phyloP scores from a whole-genome alignment of 257 asterid species.

The Lavandula angustifolia region DNA sequence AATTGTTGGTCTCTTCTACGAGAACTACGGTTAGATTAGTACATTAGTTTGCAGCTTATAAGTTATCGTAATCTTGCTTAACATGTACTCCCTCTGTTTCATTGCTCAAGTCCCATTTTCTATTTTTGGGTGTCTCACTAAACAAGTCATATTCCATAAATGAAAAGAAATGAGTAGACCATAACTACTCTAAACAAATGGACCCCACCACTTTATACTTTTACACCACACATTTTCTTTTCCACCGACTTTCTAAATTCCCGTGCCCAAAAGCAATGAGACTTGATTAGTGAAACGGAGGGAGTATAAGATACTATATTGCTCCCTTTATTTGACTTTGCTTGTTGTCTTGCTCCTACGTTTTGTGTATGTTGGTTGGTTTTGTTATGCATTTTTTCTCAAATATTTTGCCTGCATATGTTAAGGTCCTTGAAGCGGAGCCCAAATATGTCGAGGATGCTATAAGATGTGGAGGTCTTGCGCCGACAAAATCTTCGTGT shows the following conservation, averaged over 20 bases:
- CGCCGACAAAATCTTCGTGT: conserved; percentile 74
- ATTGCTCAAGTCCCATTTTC: too few species aligned
- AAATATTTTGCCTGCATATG: conserved; percentile 24
- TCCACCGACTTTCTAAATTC: too few species aligned
- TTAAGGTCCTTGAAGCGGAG: conserved; percentile 79
- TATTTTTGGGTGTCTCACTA: too few species aligned
- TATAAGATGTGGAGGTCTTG: conserved; percentile 90
- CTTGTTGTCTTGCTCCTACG: neutral
- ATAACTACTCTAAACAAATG: too few species aligned
- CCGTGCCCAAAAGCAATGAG: too few species aligned
- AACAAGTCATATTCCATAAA: too few species aligned
- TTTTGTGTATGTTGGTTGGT: neutral
- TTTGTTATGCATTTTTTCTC: neutral
- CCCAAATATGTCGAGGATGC: conserved; percentile 65
- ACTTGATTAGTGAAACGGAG: too few species aligned
- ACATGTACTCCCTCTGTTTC: too few species aligned
- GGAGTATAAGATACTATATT: neutral
- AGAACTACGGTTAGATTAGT: neutral
- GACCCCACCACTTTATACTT: too few species aligned
- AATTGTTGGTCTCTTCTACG: conserved; percentile 5
- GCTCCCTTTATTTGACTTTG: neutral
- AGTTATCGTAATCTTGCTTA: neutral
- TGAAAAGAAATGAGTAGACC: too few species aligned
- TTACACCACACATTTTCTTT: too few species aligned
- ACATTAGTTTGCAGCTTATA: conserved; percentile 1